phyloP scores from a whole-genome alignment of 176 grass and related monocot genomes.

The Hyparrhenia diplandra region DNA sequence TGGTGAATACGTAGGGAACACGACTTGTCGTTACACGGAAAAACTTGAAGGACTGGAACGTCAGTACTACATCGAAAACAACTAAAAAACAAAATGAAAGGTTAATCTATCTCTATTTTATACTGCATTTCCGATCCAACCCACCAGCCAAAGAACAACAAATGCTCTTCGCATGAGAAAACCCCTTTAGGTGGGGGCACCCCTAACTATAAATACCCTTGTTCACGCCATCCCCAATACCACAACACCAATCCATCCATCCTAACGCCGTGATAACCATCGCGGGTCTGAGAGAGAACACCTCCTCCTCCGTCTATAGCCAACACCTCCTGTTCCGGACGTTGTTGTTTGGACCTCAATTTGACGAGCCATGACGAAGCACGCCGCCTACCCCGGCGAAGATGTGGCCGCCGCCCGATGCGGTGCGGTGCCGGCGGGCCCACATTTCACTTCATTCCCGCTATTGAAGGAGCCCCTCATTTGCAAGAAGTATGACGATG shows the following conservation, averaged over 20 bases:
- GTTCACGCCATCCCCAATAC: not conserved
- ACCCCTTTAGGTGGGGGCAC: not conserved
- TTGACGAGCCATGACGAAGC: slow-evolving; percentile 45
- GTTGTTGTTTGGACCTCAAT: not conserved
- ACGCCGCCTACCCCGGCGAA: slow-evolving; percentile 38
- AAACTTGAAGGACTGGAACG: no score
- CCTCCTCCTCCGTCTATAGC: not conserved
- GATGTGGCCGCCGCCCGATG: slow-evolving; percentile 25
- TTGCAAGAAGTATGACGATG: slow-evolving; percentile 26
- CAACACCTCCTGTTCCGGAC: not conserved
- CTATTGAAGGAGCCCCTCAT: not conserved
- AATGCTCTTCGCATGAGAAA: not conserved
- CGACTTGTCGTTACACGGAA: not conserved
- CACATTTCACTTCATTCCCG: slow-evolving; percentile 29
- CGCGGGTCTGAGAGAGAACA: not conserved
- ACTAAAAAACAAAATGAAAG: not conserved
- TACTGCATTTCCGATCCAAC: not conserved
- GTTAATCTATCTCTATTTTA: no score
- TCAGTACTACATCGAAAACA: not conserved
- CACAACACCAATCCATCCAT: not conserved
- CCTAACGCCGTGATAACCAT: not conserved
- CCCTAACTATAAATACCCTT: slow-evolving; percentile 28
- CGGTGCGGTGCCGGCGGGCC: slow-evolving; percentile 5
- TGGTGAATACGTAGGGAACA: not conserved
- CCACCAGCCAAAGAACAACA: not conserved